Base-by-base conservation (phyloP, 768 basidiomycete species). In the Suillus variegatus region DNA sequence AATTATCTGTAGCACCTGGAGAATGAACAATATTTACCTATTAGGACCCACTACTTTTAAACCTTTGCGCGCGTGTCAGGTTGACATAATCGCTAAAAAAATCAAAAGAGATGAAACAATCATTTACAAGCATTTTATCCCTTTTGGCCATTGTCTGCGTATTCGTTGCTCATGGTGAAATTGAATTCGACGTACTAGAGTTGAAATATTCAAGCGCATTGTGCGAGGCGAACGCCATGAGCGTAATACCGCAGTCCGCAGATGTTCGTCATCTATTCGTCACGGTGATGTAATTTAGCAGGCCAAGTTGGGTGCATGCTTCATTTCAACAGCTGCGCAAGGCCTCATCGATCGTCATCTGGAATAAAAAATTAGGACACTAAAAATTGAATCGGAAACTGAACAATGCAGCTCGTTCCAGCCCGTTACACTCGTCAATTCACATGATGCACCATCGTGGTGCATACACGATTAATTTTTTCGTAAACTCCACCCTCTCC, bases 131-230 rank as follows among this genome's bases (percentile, higher is more conserved):
- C 5, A 56, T 49, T 25, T 22, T 22, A 49, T 25, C 49, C 46
- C n/a, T 47, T 5, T 47, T 22, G 47, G 47, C 2, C 2, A 4
- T 25, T 25, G 22, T 51, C 14, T 43, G n/a, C n/a, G 47, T 60
- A 54, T 43, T 64, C 38, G 47, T 64, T 47, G 54, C 47, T 64
- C 62, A 44, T 52, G 41, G 18, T 60, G 32, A 49, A 22, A 14
- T 47, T 63, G 47, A 18, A 32, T 16, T 4, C 1, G 18, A 52
- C 8, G 18, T 32, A 18, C 52, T 18, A 32, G 32, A 54, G 18
- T 52, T 32, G 28, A 52, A 32, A 16, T 18, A 16, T 52, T 52
- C 28, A 18, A 54, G 52, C 9, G 28, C 28, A 18, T 32, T 9
- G 28, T 52, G 28, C 9, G 10, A 16, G 52, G 28, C 9, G 18